Base-by-base conservation (phyloP, 495 filamentous ascomycete species). In the Sporormia fimetaria region DNA sequence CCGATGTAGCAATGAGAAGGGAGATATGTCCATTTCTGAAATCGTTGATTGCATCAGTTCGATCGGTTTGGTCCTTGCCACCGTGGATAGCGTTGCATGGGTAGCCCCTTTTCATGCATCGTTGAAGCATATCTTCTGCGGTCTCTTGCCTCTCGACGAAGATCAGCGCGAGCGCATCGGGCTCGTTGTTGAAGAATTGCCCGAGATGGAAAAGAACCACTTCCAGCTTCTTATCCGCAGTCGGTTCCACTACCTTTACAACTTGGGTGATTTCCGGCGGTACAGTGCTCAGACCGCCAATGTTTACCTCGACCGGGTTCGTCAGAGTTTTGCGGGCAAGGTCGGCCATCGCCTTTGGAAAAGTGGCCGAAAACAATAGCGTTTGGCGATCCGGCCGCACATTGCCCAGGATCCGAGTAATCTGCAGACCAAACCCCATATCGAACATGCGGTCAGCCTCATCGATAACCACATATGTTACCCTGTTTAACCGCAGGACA, bases 401-500 rank as follows among this genome's bases (percentile, higher is more conserved):
- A 54, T 90, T 94, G 44, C 70, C 74, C 52, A 96, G 73, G 40
- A 99, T 87, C 60, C 93, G 95, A 81, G 88, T 90, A 32, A 99
- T 86, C 54, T 96, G 92, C 1, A 88, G 88, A 60, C 94, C 88
- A 46, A 99, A 96, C 4, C 92, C 92, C 92, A 99, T 95, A 58
- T 99, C 92, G 52, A 95, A 96, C 92, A 99, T 99, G 30, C 92
- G 79, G 54, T 99, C 92, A 14, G 92, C 92, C 60, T 99, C 92
- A 54, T 99, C 92, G 23, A 99, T 71, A 11, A 96, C 90, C 11
- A 94, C 70, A 53, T 94, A 96, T 0, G 85, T 93, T 24, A 93
- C 83, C 24, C 92, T 70, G 33, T 73, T 78, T 15, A 96, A 68
- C 54, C 94, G 96, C 1, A 85, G 93, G 9, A 96, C 88, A 45